phyloP scores from a whole-genome alignment of 2,329 filamentous ascomycete genomes.

The Pseudocercospora musae region DNA sequence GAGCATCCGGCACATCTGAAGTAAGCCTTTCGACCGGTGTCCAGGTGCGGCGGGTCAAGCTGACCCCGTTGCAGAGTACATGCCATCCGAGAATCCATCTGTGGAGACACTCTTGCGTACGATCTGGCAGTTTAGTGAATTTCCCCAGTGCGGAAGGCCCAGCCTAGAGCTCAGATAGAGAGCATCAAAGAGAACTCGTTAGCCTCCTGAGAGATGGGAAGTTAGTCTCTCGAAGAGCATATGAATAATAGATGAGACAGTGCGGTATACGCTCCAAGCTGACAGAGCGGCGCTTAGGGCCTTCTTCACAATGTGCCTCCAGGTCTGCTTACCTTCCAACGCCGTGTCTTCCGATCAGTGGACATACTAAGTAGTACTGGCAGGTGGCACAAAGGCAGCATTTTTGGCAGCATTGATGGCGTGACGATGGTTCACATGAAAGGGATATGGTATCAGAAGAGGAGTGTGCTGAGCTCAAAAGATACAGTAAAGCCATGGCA shows the following conservation, averaged over 20 bases:
- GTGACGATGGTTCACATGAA: too few relatives aligned
- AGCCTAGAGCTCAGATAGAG: neutral
- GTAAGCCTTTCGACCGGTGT: constrained; percentile 28
- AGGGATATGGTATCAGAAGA: too few relatives aligned
- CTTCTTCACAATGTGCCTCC: too few relatives aligned
- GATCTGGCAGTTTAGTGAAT: constrained; percentile 22
- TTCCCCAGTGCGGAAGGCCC: neutral
- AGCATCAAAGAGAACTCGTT: neutral
- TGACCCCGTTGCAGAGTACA: constrained; percentile 16
- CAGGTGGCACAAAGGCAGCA: too few relatives aligned
- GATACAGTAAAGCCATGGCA: neutral
- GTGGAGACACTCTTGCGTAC: constrained; percentile 25
- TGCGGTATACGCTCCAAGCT: neutral
- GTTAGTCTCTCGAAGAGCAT: neutral
- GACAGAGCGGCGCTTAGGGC: too few relatives aligned
- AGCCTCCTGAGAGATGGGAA: neutral
- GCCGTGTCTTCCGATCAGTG: too few relatives aligned
- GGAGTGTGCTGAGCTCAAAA: neutral
- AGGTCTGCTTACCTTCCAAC: too few relatives aligned
- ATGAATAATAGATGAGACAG: too few relatives aligned
- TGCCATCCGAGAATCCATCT: constrained; percentile 20
- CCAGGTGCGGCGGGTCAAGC: neutral
- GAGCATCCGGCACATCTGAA: constrained; percentile 46
- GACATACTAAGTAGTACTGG: too few relatives aligned
- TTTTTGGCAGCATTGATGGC: too few relatives aligned